phyloP scores from a whole-genome alignment of 306 rosid species.

The peach (Prunus persica) region Prunus_persica_NCBIv2 NC_034013.1:14693001-14693500 shows the following conservation, averaged over 20 bases:
- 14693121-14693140: slow-evolving; percentile 32
- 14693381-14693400: slow-evolving; percentile 25
- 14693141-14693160: slow-evolving; percentile 69
- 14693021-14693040: slow-evolving; percentile 66
- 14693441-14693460: slow-evolving; percentile 46
- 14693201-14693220: slow-evolving; percentile 23
- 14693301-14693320: slow-evolving; percentile 55
- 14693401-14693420: slow-evolving; percentile 37
- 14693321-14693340: slow-evolving; percentile 28
- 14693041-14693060: slow-evolving; percentile 43
- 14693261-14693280: slow-evolving; percentile 36
- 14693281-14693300: slow-evolving; percentile 40
- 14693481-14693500: slow-evolving; percentile 63
- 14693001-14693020: slow-evolving; percentile 89
- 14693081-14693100: slow-evolving; percentile 32
- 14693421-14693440: slow-evolving; percentile 36
- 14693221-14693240: slow-evolving; percentile 28
- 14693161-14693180: slow-evolving; percentile 48
- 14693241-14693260: slow-evolving; percentile 32
- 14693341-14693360: slow-evolving; percentile 46
- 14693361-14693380: slow-evolving; percentile 30
- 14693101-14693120: slow-evolving; percentile 36
- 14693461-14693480: slow-evolving; percentile 23
- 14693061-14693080: slow-evolving; percentile 36
- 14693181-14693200: slow-evolving; percentile 29